Evolutionary conservation across 2,329 filamentous ascomycete species (phyloP), one percentile per base, ranked within the genome.

Genomic region (Nothophaeocryptopus gaeumannii): DNA sequence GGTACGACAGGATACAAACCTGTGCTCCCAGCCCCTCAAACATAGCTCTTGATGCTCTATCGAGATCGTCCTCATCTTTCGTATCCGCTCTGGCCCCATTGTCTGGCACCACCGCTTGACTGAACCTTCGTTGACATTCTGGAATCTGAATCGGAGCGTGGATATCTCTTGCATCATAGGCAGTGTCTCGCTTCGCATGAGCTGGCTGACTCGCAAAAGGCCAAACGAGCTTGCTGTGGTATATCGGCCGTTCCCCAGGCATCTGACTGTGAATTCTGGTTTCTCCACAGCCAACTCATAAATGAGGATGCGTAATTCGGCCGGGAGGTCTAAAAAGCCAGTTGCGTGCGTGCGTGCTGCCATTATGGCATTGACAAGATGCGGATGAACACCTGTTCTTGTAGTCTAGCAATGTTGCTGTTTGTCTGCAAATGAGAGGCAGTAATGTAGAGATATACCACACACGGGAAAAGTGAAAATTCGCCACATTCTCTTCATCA

Each of bases 261-360:
- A 46, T n/a, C 13, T 13, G 8, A 46, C 44, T 12, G 44, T 31
- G 29, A 46, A 34, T 4, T 12, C 13, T 31, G 44, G n/a, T 20
- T 46, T 37, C 34, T 46, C 35, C 20, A 50, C 36, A 20, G 45
- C 11, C 13, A 39, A 16, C 26, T 50, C 41, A 11, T 46, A 50
- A 13, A 49, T 45, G n/a, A 15, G 15, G 4, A 45, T 16, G 9
- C 48, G 45, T 7, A 50, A 5, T 13, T 50, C 47, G 5, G 42
- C 10, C 2, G 47, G 47, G 2, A 50, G 35, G 15, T 46, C 44
- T 9, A 20, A 9, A 16, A 46, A 20, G 26, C 26, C 37, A 26
- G 20, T 26, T 7, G 20, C 36, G 16, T 39, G 13, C 26, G n/a
- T 39, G 30, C 15, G 15, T n/a, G 20, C 29, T 16, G 36, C 36